phyloP scores from a whole-genome alignment of 352 stramenopile species.

The Aphanomyces stellatus region DNA sequence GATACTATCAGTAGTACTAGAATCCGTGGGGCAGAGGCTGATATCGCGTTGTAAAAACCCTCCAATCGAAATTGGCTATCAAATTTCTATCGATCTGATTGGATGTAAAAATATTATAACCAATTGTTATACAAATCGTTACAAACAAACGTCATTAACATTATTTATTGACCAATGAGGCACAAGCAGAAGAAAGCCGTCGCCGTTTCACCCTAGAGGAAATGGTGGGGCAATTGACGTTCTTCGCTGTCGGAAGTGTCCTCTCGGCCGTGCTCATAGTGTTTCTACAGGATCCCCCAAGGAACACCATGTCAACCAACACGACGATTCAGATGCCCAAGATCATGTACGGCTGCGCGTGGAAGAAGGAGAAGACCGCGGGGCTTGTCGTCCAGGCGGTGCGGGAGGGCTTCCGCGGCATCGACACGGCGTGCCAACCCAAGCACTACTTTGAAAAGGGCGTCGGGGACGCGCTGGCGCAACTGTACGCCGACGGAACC shows the following conservation, averaged over 20 bases:
- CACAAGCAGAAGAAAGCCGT: too few species aligned
- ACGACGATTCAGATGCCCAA: background rate
- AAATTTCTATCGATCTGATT: background rate
- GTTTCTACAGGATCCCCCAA: background rate
- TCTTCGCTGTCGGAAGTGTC: background rate
- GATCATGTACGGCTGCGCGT: constrained; percentile 37
- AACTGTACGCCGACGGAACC: background rate
- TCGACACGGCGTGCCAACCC: constrained; percentile 62
- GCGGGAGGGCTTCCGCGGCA: constrained; percentile 42
- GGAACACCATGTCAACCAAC: background rate
- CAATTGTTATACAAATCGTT: too few species aligned
- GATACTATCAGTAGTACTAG: background rate
- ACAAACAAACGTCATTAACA: too few species aligned
- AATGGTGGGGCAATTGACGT: too few species aligned
- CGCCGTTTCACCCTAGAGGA: too few species aligned
- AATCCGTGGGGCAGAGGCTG: background rate
- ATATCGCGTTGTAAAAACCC: background rate
- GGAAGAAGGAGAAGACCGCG: constrained; percentile 53
- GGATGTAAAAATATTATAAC: too few species aligned
- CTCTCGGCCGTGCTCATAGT: background rate
- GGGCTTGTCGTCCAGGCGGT: constrained; percentile 37
- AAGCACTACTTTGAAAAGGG: constrained; percentile 60
- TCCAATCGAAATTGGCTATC: background rate
- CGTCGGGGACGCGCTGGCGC: constrained; percentile 28
- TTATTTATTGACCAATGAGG: too few species aligned